These are phyloP conservation scores for Epichloe coenophiala DNA, from an alignment of 2,329 filamentous ascomycete species.

Conservation along the genomic window DNA sequence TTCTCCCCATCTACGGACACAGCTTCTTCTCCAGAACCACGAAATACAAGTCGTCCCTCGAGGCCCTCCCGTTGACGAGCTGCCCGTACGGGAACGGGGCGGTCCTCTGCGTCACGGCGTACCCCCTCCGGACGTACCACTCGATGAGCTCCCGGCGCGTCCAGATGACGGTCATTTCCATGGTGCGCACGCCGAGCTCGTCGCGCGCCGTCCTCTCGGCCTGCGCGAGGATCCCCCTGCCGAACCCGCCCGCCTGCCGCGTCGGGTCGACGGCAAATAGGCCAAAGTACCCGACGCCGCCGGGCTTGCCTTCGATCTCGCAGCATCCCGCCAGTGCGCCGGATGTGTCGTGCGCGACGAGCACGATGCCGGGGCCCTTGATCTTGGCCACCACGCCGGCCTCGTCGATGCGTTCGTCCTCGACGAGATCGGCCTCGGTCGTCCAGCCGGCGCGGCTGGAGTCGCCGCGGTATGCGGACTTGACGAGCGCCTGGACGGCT, in stretches of 20 bases:
- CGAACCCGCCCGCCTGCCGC: slow-evolving; percentile 30
- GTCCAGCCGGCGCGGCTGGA: slow-evolving; percentile 30
- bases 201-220: slow-evolving; percentile 26
- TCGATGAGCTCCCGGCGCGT: slow-evolving; percentile 28
- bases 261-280: slow-evolving; percentile 33
- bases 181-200: slow-evolving; percentile 17
- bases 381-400: slow-evolving; percentile 26
- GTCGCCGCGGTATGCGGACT: slow-evolving; percentile 31
- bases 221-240: slow-evolving; percentile 23
- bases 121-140: slow-evolving; percentile 33
- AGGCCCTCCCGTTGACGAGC: slow-evolving; percentile 20
- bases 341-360: slow-evolving; percentile 21
- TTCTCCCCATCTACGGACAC: too few species aligned
- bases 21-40: slow-evolving; percentile 26
- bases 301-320: slow-evolving; percentile 21
- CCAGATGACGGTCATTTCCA: slow-evolving; percentile 34
- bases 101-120: slow-evolving; percentile 23
- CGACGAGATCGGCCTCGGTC: slow-evolving; percentile 30
- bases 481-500: slow-evolving; percentile 24
- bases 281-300: slow-evolving; percentile 27
- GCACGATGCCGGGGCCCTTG: slow-evolving; percentile 21
- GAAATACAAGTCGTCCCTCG: slow-evolving; percentile 32
- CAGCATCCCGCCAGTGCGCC: slow-evolving; percentile 27
- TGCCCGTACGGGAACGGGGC: slow-evolving; percentile 28
- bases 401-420: slow-evolving; percentile 28